Evolutionary conservation across 495 filamentous ascomycete species (phyloP).

Genomic region (Articulospora tetracladia): DNA sequence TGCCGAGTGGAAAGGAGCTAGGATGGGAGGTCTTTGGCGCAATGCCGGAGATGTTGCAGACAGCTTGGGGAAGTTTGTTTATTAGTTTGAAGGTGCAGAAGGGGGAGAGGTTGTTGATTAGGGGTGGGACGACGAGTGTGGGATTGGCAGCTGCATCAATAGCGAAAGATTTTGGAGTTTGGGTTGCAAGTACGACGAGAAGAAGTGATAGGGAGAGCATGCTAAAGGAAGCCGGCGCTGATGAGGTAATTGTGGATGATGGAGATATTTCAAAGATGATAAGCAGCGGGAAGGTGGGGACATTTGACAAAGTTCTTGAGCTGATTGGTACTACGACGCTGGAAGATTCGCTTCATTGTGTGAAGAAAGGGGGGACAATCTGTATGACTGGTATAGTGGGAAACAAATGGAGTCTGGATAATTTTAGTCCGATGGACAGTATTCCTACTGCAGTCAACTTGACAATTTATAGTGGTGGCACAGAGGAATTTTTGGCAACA

Average conservation of each 20-base stretch:
- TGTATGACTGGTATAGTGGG: constrained; percentile 50
- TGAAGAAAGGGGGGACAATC: constrained; percentile 36
- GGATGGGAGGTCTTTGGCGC: constrained; percentile 44
- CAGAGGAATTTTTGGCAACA: constrained; percentile 41
- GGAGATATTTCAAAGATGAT: constrained; percentile 25
- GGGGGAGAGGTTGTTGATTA: constrained; percentile 43
- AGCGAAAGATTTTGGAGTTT: constrained; percentile 36
- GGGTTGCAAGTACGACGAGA: constrained; percentile 39
- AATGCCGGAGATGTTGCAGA: constrained; percentile 53
- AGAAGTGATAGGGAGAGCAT: constrained; percentile 31
- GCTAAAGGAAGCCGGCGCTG: constrained; percentile 35
- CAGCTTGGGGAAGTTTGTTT: constrained; percentile 45
- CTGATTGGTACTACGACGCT: constrained; percentile 18
- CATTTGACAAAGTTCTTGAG: constrained; percentile 44
- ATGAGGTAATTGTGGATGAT: constrained; percentile 31
- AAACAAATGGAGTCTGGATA: constrained; percentile 40
- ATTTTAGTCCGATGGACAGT: constrained; percentile 42
- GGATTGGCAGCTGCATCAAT: constrained; percentile 46
- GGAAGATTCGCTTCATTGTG: constrained; percentile 43
- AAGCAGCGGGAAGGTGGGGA: constrained; percentile 13
- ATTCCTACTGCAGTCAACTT: constrained; percentile 42
- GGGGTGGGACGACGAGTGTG: constrained; percentile 43
- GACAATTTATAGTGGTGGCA: constrained; percentile 39
- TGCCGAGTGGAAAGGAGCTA: constrained; percentile 30
- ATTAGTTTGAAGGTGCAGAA: constrained; percentile 33